Base-by-base conservation (phyloP, 2,329 filamentous ascomycete genomes). In the Cyclaneusma minus region DNA sequence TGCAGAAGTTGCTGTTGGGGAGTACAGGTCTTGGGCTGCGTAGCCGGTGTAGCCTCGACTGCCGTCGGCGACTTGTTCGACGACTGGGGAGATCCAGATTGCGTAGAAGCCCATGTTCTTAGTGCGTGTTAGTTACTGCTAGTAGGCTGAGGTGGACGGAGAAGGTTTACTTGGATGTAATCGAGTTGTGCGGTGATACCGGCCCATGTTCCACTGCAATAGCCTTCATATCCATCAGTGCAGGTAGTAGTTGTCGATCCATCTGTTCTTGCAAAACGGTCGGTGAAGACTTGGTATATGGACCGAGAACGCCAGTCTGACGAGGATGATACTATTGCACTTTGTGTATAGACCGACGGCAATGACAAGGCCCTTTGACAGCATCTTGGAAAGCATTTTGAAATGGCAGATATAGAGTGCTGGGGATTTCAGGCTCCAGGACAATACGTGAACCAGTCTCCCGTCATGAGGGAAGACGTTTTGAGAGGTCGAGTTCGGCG, bases 121-220 rank as follows among this genome's bases (percentile, higher is more conserved):
- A 13, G 47, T 41, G 8, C 45, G 48, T 1, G 55, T 56, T 23
- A 61, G 56, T 58, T 16, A 62, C 46, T 4, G 58, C 55, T 39
- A 58, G 54, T 28, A 64, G 63, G 1, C 59, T 58, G 44, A 62
- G n/a, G n/a, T n/a, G n/a, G n/a, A n/a, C n/a, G n/a, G n/a, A n/a
- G n/a, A n/a, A n/a, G n/a, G n/a, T n/a, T 51, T 8, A 42, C 49
- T 31, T 59, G 48, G 30, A 64, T 62, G 36, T 64, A 62, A 35
- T 62, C 58, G 6, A 63, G 45, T 11, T 55, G 49, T 19, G 52
- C 47, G 30, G 58, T 55, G 4, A 58, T 50, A 4, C 60, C 58
- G 33, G 51, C 48, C 52, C 57, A 64, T 13, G 58, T 61, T 6
- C 60, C 60, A 22, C 60, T 59, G 30, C 60, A 64, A 34, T 60